Evolutionary conservation across 768 basidiomycete genomes (phyloP).

Genomic region (Pholiota molesta): DNA sequence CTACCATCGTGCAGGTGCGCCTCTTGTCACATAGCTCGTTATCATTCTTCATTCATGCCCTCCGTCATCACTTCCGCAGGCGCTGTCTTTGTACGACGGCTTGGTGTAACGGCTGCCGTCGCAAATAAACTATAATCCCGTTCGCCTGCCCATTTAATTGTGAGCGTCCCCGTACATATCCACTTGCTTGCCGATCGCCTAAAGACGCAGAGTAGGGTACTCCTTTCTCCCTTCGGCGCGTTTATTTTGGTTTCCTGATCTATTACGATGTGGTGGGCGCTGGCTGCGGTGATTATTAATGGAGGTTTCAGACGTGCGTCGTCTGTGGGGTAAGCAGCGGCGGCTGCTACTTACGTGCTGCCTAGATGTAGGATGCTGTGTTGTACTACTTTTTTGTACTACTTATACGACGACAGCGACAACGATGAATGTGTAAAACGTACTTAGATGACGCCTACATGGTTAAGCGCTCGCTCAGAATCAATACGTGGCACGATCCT

Average conservation of each 20-base stretch:
- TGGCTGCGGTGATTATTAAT: neutral
- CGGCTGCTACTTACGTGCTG: neutral
- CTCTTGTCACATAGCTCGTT: conserved; percentile 4
- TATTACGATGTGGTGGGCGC: neutral
- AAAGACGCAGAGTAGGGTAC: neutral
- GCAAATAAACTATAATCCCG: neutral
- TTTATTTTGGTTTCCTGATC: neutral
- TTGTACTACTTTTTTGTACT: neutral
- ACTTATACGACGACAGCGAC: neutral
- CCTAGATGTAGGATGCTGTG: neutral
- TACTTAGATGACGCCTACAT: neutral
- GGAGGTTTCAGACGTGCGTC: neutral
- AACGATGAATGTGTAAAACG: neutral
- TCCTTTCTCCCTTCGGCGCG: neutral
- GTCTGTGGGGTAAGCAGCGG: too few species aligned
- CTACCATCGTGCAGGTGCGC: conserved; percentile 94
- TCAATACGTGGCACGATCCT: neutral
- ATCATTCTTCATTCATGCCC: conserved; percentile 2
- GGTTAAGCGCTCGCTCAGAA: neutral
- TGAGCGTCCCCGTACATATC: neutral
- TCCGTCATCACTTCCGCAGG: conserved; percentile 46
- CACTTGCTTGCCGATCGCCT: neutral
- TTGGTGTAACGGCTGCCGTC: conserved; percentile 60
- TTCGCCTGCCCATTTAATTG: neutral
- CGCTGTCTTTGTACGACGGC: conserved; percentile 93